Evolutionary conservation across 768 basidiomycete genomes (phyloP).

Genomic region (Boletus subparvulus): DNA sequence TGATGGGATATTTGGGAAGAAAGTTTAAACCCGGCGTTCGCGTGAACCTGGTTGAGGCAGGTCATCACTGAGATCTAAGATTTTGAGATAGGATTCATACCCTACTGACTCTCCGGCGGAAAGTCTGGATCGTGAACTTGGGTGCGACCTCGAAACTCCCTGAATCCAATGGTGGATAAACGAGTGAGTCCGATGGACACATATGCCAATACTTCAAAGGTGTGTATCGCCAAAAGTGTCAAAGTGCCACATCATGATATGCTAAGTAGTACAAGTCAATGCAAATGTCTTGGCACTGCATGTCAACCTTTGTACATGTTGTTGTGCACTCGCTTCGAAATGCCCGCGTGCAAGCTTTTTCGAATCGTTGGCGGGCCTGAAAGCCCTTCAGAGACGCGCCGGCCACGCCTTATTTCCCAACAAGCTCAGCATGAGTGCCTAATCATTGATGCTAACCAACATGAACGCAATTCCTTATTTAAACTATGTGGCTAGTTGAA

Average conservation of each 20-base stretch:
- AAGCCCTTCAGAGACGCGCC: background rate
- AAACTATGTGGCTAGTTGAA: too few relatives aligned
- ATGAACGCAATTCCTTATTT: too few relatives aligned
- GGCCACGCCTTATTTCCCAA: background rate
- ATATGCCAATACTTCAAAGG: background rate
- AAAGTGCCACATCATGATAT: background rate
- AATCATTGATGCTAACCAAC: background rate
- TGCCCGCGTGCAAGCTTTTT: too few relatives aligned
- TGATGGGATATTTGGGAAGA: slow-evolving; percentile 4
- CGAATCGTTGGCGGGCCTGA: too few relatives aligned
- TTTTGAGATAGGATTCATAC: background rate
- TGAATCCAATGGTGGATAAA: background rate
- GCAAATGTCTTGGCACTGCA: too few relatives aligned
- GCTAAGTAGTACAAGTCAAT: background rate
- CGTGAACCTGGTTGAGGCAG: background rate
- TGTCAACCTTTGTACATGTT: background rate
- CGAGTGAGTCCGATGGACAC: background rate
- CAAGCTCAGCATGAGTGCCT: background rate
- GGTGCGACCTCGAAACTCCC: background rate
- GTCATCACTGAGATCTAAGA: background rate
- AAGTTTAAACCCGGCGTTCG: slow-evolving; percentile 3
- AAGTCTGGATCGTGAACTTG: background rate
- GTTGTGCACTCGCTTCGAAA: background rate
- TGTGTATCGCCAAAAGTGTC: background rate
- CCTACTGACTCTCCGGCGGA: background rate